Percentiles rank a stretch among this genome's conserved stretches.
Evolutionary conservation across 108 stramenopile genomes (phyloP).

Genomic region (Licmophora abbreviata): DNA sequence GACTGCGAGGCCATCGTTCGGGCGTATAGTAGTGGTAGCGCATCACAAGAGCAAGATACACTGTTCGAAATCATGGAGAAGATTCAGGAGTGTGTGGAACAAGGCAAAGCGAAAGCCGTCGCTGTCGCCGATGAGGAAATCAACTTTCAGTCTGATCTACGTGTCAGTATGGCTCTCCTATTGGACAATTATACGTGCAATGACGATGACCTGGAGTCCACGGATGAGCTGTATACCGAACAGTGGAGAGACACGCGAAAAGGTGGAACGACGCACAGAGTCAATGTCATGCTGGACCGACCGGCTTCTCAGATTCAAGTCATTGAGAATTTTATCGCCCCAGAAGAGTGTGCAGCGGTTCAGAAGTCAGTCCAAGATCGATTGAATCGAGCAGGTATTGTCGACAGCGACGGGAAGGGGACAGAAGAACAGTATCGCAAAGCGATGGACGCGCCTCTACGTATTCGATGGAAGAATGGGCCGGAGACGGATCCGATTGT

Average conservation of each 20-base stretch:
- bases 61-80: slow-evolving; percentile 9
- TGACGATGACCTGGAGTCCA: slow-evolving; percentile 39
- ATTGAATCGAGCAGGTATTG: slow-evolving; percentile 67
- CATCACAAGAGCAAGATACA: too few relatives aligned
- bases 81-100: slow-evolving; percentile 32
- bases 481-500: slow-evolving; percentile 52
- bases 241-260: too few relatives aligned
- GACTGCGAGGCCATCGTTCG: too few relatives aligned
- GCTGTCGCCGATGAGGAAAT: slow-evolving; percentile 61
- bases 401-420: slow-evolving; percentile 71
- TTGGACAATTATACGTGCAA: slow-evolving; percentile 82
- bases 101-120: slow-evolving; percentile 26
- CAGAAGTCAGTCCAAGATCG: slow-evolving; percentile 38
- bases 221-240: slow-evolving; percentile 18
- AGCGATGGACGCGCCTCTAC: slow-evolving; percentile 71
- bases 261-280: neutral
- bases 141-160: slow-evolving; percentile 43
- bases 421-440: slow-evolving; percentile 46
- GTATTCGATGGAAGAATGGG: slow-evolving; percentile 51
- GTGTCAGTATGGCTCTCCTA: slow-evolving; percentile 38
- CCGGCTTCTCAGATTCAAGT: slow-evolving; percentile 61
- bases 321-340: slow-evolving; percentile 62
- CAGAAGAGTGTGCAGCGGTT: slow-evolving; percentile 78
- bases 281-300: slow-evolving; percentile 44
- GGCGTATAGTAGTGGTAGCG: too few relatives aligned